Percentiles rank a stretch among this genome's conserved stretches.
These are phyloP conservation scores for Antarctomyces pellizariae DNA, from an alignment of 495 filamentous ascomycete species.

Conservation along the genomic window DNA sequence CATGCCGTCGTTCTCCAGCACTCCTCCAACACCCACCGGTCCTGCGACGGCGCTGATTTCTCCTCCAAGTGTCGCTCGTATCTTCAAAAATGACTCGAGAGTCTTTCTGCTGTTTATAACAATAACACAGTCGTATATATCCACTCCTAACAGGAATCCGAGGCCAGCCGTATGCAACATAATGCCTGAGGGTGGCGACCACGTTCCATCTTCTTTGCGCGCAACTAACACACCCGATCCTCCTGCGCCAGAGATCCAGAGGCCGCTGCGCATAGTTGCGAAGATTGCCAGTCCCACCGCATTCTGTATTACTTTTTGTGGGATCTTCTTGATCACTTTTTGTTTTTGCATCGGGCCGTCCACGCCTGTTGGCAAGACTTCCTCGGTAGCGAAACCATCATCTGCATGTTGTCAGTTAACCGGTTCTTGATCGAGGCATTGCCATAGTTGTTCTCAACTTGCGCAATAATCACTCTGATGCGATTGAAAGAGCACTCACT, in stretches of 20 bases:
- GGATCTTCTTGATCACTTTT: slow-evolving; percentile 61
- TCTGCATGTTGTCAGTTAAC: slow-evolving; percentile 11
- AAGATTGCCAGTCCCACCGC: slow-evolving; percentile 79
- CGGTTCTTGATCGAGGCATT: slow-evolving; percentile 1
- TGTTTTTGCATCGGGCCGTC: slow-evolving; percentile 41
- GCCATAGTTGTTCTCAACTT: background rate
- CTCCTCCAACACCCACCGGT: slow-evolving; percentile 50
- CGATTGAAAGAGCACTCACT: slow-evolving; percentile 21
- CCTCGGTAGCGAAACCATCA: slow-evolving; percentile 20
- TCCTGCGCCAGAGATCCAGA: slow-evolving; percentile 77
- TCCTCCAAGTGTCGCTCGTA: slow-evolving; percentile 53
- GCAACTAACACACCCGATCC: slow-evolving; percentile 65
- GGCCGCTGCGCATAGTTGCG: slow-evolving; percentile 76
- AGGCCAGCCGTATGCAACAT: slow-evolving; percentile 67
- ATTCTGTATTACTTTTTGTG: slow-evolving; percentile 53
- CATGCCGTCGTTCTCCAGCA: slow-evolving; percentile 50
- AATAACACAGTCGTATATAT: slow-evolving; percentile 83
- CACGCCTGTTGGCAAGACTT: slow-evolving; percentile 4
- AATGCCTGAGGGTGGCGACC: slow-evolving; percentile 76
- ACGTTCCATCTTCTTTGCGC: slow-evolving; percentile 57
- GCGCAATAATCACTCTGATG: too few relatives aligned
- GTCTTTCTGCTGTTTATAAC: slow-evolving; percentile 70
- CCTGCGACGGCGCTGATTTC: slow-evolving; percentile 59
- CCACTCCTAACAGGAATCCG: slow-evolving; percentile 74
- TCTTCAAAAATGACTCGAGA: slow-evolving; percentile 54